A percentile compares a stretch with the other conserved stretches of the same genome.
Conservation (phyloP, 2,329 filamentous ascomycete genomes). For the Cryphonectria radicalis region DNA sequence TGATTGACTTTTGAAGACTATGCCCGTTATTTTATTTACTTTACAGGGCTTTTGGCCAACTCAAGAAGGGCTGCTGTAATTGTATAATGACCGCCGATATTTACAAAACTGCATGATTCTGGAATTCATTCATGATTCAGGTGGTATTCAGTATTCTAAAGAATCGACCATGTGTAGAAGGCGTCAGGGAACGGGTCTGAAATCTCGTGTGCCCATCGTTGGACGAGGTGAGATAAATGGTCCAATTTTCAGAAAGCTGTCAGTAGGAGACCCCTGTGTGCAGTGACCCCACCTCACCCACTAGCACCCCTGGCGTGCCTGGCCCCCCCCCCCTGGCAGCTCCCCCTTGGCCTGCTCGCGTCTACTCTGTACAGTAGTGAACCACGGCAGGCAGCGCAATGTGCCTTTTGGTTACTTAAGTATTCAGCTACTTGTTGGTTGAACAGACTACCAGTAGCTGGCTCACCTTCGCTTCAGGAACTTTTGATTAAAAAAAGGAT, state of each 20-base stretch:
- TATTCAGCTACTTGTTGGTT: background rate
- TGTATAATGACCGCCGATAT: constrained; percentile 27
- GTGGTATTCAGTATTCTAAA: background rate
- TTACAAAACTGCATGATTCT: constrained; percentile 11
- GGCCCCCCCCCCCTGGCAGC: constrained; percentile 1
- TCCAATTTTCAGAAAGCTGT: background rate
- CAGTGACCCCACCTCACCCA: background rate
- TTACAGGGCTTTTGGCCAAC: background rate
- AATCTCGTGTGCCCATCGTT: background rate
- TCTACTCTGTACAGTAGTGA: background rate
- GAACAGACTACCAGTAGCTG: constrained; percentile 1
- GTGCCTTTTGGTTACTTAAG: background rate
- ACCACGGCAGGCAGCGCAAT: constrained; percentile 13
- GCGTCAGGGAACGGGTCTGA: background rate
- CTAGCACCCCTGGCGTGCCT: background rate
- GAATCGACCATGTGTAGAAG: background rate
- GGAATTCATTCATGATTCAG: constrained; percentile 5
- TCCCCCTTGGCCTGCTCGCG: background rate
- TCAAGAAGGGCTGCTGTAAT: constrained; percentile 20
- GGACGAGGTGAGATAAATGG: background rate
- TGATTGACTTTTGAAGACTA: constrained; percentile 13
- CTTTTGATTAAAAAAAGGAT: background rate
- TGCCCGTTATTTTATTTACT: constrained; percentile 11
- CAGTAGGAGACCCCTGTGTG: background rate
- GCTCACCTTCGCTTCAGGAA: background rate